These are phyloP conservation scores for Corynespora cassiicola DNA, from an alignment of 2,329 filamentous ascomycete genomes.

Conservation along the genomic window DNA sequence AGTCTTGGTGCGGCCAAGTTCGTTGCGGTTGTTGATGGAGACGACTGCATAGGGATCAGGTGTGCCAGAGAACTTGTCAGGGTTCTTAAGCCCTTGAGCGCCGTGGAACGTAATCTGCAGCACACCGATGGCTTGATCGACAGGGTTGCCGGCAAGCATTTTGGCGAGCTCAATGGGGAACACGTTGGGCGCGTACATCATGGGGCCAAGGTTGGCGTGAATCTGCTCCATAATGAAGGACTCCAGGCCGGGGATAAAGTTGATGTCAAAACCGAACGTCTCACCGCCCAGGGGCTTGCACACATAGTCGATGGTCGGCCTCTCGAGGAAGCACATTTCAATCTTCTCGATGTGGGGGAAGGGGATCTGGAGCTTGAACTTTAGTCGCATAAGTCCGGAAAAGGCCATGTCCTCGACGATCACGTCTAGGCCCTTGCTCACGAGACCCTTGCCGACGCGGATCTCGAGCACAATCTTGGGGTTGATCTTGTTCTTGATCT, in stretches of 20 bases:
- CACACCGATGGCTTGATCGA: constrained; percentile 95
- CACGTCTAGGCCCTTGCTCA: constrained; percentile 95
- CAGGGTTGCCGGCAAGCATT: constrained; percentile 91
- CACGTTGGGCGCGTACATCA: constrained; percentile 98
- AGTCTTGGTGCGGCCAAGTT: constrained; percentile 88
- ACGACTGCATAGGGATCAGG: constrained; percentile 89
- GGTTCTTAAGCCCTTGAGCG: constrained; percentile 91
- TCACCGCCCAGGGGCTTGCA: constrained; percentile 98
- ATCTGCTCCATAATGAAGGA: constrained; percentile 95
- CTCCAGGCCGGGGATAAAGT: constrained; percentile 95
- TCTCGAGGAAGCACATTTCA: constrained; percentile 92
- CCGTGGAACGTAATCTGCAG: constrained; percentile 90
- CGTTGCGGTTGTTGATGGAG: constrained; percentile 81
- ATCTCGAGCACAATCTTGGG: constrained; percentile 96
- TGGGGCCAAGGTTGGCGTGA: constrained; percentile 88
- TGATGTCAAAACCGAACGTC: constrained; percentile 96
- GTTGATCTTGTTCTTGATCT: constrained; percentile 95
- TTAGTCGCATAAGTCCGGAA: constrained; percentile 92
- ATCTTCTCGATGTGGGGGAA: constrained; percentile 95
- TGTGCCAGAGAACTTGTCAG: constrained; percentile 90
- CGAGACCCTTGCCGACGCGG: constrained; percentile 91
- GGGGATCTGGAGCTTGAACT: constrained; percentile 94
- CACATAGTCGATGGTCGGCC: constrained; percentile 91
- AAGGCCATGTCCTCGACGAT: constrained; percentile 99
- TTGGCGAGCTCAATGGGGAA: constrained; percentile 99